Percentiles rank a stretch among this genome's conserved stretches.
Evolutionary conservation across 352 stramenopile genomes (phyloP).

Genomic region (Globisporangium spiculum): DNA sequence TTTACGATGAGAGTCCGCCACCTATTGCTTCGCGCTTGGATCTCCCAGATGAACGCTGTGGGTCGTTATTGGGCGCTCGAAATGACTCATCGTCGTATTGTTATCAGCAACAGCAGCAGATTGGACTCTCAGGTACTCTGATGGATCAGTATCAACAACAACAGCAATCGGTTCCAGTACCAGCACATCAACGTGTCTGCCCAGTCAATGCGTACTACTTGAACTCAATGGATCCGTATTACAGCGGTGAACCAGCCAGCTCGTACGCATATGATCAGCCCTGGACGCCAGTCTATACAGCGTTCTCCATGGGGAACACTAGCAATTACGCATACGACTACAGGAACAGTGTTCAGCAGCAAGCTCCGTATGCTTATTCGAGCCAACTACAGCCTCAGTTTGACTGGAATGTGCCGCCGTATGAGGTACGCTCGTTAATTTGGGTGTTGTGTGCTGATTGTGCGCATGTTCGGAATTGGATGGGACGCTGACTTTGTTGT

Average conservation of each 20-base stretch:
- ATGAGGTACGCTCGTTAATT: slow-evolving; percentile 10
- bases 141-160: slow-evolving; percentile 2
- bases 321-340: neutral
- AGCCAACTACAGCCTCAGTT: slow-evolving; percentile 1
- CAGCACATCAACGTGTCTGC: slow-evolving; percentile 13
- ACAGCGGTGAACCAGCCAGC: neutral
- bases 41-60: neutral
- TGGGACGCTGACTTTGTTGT: neutral
- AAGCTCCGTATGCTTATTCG: neutral
- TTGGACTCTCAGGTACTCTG: neutral
- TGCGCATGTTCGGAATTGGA: too few species aligned
- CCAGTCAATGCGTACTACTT: slow-evolving; percentile 17
- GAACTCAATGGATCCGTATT: slow-evolving; percentile 7
- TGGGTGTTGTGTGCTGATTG: too few species aligned
- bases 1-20: neutral
- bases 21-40: neutral
- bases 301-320: neutral
- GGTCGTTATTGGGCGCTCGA: neutral
- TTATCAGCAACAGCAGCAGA: slow-evolving; percentile 5
- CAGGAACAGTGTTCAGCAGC: neutral
- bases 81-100: neutral
- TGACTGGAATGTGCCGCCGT: slow-evolving; percentile 6
- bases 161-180: neutral
- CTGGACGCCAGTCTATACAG: slow-evolving; percentile 5
- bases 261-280: slow-evolving; percentile 11